Percentiles rank a stretch among this genome's conserved stretches.
phyloP scores from a whole-genome alignment of 345 rosid species.

The Eucalyptus rudis region DNA sequence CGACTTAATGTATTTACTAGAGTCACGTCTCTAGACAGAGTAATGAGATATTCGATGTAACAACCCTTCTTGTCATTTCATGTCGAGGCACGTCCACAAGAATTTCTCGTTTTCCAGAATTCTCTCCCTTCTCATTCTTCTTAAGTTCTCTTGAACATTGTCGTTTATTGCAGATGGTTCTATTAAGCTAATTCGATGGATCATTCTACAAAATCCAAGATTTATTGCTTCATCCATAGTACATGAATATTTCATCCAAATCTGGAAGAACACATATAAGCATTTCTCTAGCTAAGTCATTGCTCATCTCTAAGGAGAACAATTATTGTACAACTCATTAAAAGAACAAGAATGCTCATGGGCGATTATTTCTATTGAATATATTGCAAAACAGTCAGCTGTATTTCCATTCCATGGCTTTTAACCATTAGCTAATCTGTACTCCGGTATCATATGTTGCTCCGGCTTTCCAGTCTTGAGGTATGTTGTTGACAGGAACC shows the following conservation, averaged over 20 bases:
- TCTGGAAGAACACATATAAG: neutral
- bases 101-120: neutral
- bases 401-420: too few relatives aligned
- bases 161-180: neutral
- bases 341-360: neutral
- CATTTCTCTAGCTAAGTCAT: neutral
- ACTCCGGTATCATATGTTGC: conserved; percentile 49
- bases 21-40: neutral
- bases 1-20: neutral
- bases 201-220: neutral
- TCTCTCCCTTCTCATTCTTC: neutral
- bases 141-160: neutral
- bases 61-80: neutral
- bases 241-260: neutral
- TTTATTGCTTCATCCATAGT: neutral
- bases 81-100: neutral
- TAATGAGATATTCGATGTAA: neutral
- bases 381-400: neutral
- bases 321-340: neutral
- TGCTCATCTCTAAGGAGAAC: neutral
- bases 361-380: neutral
- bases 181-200: neutral
- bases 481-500: conserved; percentile 47
- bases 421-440: conserved; percentile 14
- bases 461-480: conserved; percentile 54